phyloP scores from a whole-genome alignment of 768 basidiomycete genomes.

The Lanmaoa pseudosensibilis region DNA sequence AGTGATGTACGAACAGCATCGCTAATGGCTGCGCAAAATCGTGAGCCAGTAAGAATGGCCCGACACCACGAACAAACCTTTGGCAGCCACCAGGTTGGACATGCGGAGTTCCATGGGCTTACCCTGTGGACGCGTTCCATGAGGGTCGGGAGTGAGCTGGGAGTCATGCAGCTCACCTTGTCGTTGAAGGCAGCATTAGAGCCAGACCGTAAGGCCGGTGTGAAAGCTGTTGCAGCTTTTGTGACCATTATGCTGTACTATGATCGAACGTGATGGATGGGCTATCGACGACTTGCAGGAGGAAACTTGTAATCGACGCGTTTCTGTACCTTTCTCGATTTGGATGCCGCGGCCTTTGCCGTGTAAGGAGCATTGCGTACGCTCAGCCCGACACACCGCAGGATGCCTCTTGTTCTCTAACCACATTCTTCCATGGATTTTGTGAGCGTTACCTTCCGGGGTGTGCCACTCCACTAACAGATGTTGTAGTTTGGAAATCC shows the following conservation, averaged over 20 bases:
- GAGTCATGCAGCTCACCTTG: slow-evolving; percentile 49
- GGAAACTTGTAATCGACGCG: slow-evolving; percentile 21
- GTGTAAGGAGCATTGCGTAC: slow-evolving; percentile 31
- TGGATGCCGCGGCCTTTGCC: slow-evolving; percentile 30
- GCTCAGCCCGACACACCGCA: slow-evolving; percentile 1
- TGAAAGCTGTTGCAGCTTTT: too few relatives aligned
- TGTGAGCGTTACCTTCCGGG: slow-evolving; percentile 24
- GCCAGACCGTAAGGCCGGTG: slow-evolving; percentile 39
- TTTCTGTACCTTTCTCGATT: slow-evolving; percentile 24
- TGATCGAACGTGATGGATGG: slow-evolving; percentile 10
- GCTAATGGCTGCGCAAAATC: slow-evolving; percentile 70
- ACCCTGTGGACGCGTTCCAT: slow-evolving; percentile 55
- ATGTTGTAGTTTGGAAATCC: slow-evolving; percentile 36
- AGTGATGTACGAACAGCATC: slow-evolving; percentile 96
- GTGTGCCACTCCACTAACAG: slow-evolving; percentile 1
- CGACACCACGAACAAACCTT: slow-evolving; percentile 53
- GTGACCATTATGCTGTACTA: slow-evolving; percentile 28
- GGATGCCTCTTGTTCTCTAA: slow-evolving; percentile 20
- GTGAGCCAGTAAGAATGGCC: neutral
- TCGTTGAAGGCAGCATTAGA: slow-evolving; percentile 84
- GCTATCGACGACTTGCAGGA: slow-evolving; percentile 8
- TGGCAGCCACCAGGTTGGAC: slow-evolving; percentile 97
- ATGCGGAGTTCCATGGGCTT: slow-evolving; percentile 98
- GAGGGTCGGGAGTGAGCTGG: neutral
- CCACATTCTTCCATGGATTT: slow-evolving; percentile 38